Base-by-base conservation (phyloP, 1,139 yeast genomes). In the Diutina sp. region DNA sequence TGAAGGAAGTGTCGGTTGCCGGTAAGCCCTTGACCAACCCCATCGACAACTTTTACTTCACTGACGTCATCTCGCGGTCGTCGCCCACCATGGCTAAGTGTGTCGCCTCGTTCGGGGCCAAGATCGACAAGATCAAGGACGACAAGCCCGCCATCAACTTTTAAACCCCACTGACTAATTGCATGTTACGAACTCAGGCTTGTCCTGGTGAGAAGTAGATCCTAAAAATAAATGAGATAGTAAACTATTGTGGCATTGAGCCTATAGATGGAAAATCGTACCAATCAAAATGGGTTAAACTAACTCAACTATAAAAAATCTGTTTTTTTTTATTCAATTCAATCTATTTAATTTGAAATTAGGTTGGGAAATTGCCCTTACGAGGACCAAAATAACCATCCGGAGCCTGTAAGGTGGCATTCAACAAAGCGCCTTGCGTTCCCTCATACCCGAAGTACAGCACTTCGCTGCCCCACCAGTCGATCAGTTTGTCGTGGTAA, bases 31-130 rank as follows among this genome's bases (percentile, higher is more conserved):
- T 83, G 67, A 79, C 80, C 71, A 83, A 82, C 69, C 91, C 90
- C 60, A 84, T 89, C 66, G 82, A 82, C 62, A 87, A 89, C 81
- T 89, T 87, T 70, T 89, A 88, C 77, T 86, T 87, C 77, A 89
- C 96, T 53, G 95, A 89, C 70, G 89, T 87, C 61, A 85, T 89
- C 64, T 85, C 96, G 47, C 82, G 96, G 76, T 83, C 89, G 58
- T 88, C 96, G 56, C 90, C 90, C 63, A 88, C 96, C 48, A 88
- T 89, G 96, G 95, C 96, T 57, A 85, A 80, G 74, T 86, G 95
- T 78, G 79, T 83, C 60, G 74, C 83, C 57, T 72, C 85, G 57
- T 83, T 84, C 66, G 89, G 89, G 59, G 80, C 85, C 59, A 79
- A 81, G 71, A 75, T 83, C 62, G 87, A 83, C 61, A 83, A 83